A percentile compares a stretch with the other conserved stretches of the same genome.
These are phyloP conservation scores for Ogataea dorogensis DNA, from an alignment of 805 yeast species.

Conservation along the genomic window DNA sequence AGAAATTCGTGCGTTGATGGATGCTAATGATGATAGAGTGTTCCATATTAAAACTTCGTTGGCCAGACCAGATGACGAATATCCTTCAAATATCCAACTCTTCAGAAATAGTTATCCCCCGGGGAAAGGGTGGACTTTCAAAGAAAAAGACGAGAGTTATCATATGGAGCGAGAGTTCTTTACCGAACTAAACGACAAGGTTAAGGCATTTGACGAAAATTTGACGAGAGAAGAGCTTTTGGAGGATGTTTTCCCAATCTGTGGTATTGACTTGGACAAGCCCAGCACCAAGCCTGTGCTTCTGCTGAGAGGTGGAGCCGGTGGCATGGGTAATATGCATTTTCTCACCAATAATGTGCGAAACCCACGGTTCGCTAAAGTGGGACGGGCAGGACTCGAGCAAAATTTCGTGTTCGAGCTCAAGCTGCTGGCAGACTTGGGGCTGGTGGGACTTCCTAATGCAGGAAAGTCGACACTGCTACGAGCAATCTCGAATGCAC, in stretches of 20 bases:
- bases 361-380: slow-evolving; percentile 85
- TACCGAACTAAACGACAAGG: slow-evolving; percentile 57
- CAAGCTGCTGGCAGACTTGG: slow-evolving; percentile 87
- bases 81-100: slow-evolving; percentile 54
- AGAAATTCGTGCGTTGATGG: slow-evolving; percentile 31
- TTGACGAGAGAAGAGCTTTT: slow-evolving; percentile 54
- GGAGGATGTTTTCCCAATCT: slow-evolving; percentile 71
- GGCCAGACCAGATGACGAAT: slow-evolving; percentile 14
- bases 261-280: slow-evolving; percentile 71
- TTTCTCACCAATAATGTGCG: slow-evolving; percentile 79
- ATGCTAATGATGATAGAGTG: slow-evolving; percentile 20
- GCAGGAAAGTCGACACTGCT: slow-evolving; percentile 93
- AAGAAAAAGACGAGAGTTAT: slow-evolving; percentile 70
- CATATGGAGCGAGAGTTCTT: slow-evolving; percentile 69
- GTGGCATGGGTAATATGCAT: slow-evolving; percentile 97
- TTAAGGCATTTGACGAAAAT: slow-evolving; percentile 61
- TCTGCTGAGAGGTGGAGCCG: slow-evolving; percentile 80
- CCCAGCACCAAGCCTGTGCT: slow-evolving; percentile 66
- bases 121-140: slow-evolving; percentile 89
- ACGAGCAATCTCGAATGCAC: slow-evolving; percentile 82
- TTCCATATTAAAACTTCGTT: slow-evolving; percentile 31
- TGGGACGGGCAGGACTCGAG: slow-evolving; percentile 70
- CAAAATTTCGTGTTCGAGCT: slow-evolving; percentile 75
- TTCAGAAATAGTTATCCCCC: slow-evolving; percentile 57
- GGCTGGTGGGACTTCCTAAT: slow-evolving; percentile 92